Evolutionary conservation across 441 rosid species (phyloP), one percentile per base, ranked within the genome.

Genomic region (Isatis lusitanica): DNA sequence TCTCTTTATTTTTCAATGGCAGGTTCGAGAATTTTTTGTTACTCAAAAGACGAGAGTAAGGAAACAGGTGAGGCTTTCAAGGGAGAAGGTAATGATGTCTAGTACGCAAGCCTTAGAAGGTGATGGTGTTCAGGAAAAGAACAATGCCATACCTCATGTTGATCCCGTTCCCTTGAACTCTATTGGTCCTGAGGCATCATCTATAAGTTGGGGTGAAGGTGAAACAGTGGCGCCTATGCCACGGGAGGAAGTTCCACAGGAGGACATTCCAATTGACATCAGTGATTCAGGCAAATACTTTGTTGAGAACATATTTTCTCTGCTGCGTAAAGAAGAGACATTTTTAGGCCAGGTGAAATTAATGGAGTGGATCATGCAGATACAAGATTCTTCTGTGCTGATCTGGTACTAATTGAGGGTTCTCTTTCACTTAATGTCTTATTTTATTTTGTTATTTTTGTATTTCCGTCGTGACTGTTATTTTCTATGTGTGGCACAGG

Each of bases 271-370:
- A 67, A 76, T 85, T 74, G 88, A 83, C 74, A 73, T 90, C 80
- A 81, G 85, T 57, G 96, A 86, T 46, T 57, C 78, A 57, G 99
- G 91, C 64, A 88, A 82, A 74, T 78, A 80, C 77, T 96, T 96
- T 78, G 82, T 88, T 77, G 87, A 87, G 71, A 93, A 81, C 76
- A 87, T 93, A 69, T 91, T 93, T 72, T 74, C 63, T 51, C 67
- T 79, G 78, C 76, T 96, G 88, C 78, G 80, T 56, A 90, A 83
- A 81, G 98, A 93, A 76, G 99, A 93, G 78, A 84, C 97, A 21
- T 96, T 93, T 85, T 83, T 87, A 64, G 98, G 99, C 79, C 97
- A 90, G 79, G 90, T 83, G 72, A 96, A 90, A 80, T 80, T 93
- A 73, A 83, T 91, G 98, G 97, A 93, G 63, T 84, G 93, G 97